These are phyloP conservation scores for Suillus subluteus DNA, from an alignment of 768 basidiomycete genomes.

Conservation along the genomic window DNA sequence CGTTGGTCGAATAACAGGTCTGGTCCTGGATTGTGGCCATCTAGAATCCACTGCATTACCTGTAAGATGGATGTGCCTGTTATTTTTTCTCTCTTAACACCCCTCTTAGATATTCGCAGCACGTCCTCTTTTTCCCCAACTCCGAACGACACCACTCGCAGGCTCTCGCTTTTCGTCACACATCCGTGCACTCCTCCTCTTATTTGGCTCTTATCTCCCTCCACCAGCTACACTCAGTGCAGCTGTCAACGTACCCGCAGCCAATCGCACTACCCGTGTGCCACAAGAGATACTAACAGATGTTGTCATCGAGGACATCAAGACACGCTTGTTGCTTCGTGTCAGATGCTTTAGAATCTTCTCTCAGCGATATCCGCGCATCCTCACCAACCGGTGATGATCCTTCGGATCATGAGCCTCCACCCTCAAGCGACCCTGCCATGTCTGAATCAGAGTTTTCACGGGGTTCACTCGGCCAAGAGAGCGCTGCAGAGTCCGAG, in stretches of 20 bases:
- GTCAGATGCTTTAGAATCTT: constrained; percentile 55
- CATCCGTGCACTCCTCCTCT: constrained; percentile 77
- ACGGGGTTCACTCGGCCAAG: constrained; percentile 48
- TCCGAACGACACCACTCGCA: constrained; percentile 86
- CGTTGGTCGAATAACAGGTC: constrained; percentile 87
- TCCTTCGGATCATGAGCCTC: constrained; percentile 43
- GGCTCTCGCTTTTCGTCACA: constrained; percentile 82
- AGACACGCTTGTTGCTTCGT: constrained; percentile 92
- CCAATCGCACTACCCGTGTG: constrained; percentile 66
- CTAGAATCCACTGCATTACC: constrained; percentile 89
- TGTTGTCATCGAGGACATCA: constrained; percentile 84
- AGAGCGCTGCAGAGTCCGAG: constrained; percentile 58
- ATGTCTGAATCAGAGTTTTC: constrained; percentile 73
- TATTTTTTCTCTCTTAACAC: constrained; percentile 8
- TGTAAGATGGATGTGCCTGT: constrained; percentile 47
- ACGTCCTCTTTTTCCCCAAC: constrained; percentile 80
- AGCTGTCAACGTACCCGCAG: constrained; percentile 61
- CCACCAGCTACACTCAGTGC: constrained; percentile 74
- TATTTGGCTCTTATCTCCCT: constrained; percentile 85
- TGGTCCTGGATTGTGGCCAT: constrained; percentile 93
- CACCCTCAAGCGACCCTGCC: constrained; percentile 57
- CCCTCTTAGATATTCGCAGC: constrained; percentile 82
- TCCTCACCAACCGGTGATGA: constrained; percentile 36
- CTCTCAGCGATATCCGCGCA: constrained; percentile 36
- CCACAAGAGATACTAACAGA: constrained; percentile 83